These are phyloP conservation scores for Diutina siamensis DNA, from an alignment of 1,139 yeast species.

Conservation along the genomic window DNA sequence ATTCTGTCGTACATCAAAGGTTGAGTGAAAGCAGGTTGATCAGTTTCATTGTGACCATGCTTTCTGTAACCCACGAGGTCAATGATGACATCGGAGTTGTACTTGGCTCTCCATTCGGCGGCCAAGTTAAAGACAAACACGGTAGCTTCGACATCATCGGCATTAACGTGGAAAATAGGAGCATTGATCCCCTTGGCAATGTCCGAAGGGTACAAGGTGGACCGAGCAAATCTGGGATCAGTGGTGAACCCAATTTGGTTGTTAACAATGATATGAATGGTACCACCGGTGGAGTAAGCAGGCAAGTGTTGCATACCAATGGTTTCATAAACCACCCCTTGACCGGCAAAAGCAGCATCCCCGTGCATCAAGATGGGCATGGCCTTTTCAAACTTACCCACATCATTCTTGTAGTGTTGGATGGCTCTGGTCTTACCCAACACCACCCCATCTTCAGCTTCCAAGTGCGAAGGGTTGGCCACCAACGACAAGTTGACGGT, in stretches of 20 bases:
- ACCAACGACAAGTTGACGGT: conserved; percentile 90
- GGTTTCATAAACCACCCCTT: conserved; percentile 98
- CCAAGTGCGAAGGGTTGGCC: conserved; percentile 98
- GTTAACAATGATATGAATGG: conserved; percentile 88
- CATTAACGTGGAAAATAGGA: conserved; percentile 98
- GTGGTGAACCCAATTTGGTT: conserved; percentile 99
- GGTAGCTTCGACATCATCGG: conserved; percentile 93
- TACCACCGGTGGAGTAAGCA: conserved; percentile 97
- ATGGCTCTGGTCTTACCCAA: conserved; percentile 96
- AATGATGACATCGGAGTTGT: conserved; percentile 91
- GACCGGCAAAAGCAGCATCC: conserved; percentile 98
- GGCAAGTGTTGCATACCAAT: conserved; percentile 91
- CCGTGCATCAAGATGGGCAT: conserved; percentile 91
- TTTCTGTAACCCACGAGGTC: conserved; percentile 98
- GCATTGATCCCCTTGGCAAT: conserved; percentile 94
- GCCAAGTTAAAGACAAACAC: conserved; percentile 90
- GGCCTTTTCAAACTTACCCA: conserved; percentile 74
- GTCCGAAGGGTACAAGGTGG: conserved; percentile 97
- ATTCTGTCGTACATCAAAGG: conserved; percentile 93
- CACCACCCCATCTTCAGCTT: conserved; percentile 98
- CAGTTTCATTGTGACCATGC: conserved; percentile 98
- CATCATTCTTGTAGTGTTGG: conserved; percentile 83
- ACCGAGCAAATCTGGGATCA: conserved; percentile 94
- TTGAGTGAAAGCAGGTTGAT: conserved; percentile 97
- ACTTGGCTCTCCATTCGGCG: conserved; percentile 96